Evolutionary conservation across 805 yeast genomes (phyloP).

Genomic region (Teunomyces stri): DNA sequence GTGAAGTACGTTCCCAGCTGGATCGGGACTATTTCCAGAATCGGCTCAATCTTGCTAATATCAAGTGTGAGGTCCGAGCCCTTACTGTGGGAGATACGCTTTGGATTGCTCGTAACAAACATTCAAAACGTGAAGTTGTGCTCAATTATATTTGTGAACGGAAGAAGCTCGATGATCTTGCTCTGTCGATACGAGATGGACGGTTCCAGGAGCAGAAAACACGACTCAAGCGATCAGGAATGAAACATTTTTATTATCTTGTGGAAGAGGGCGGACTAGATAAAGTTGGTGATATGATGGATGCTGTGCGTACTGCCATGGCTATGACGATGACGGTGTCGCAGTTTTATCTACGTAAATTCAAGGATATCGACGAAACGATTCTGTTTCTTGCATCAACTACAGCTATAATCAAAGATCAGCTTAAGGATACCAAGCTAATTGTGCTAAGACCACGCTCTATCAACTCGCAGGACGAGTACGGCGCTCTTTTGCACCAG

Average conservation of each 20-base stretch:
- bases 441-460: conserved; percentile 52
- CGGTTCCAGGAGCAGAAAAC: conserved; percentile 84
- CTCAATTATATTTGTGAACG: conserved; percentile 86
- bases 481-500: conserved; percentile 34
- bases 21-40: conserved; percentile 71
- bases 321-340: conserved; percentile 65
- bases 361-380: conserved; percentile 74
- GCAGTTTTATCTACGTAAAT: conserved; percentile 64
- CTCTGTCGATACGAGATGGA: conserved; percentile 80
- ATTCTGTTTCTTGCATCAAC: conserved; percentile 50
- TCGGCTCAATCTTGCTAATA: conserved; percentile 48
- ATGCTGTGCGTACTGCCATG: conserved; percentile 74
- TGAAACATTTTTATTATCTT: conserved; percentile 67
- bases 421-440: conserved; percentile 32
- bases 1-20: conserved; percentile 69
- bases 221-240: conserved; percentile 67
- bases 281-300: conserved; percentile 45
- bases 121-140: conserved; percentile 59
- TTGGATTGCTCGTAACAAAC: conserved; percentile 78
- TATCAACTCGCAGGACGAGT: conserved; percentile 51
- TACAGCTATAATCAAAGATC: conserved; percentile 33
- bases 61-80: conserved; percentile 51
- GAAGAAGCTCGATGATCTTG: conserved; percentile 84
- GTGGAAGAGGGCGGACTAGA: conserved; percentile 67
- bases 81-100: conserved; percentile 82